A percentile compares a stretch with the other conserved stretches of the same genome.
phyloP scores from a whole-genome alignment of 148 eudicot species.

The Simmondsia chinensis region DNA sequence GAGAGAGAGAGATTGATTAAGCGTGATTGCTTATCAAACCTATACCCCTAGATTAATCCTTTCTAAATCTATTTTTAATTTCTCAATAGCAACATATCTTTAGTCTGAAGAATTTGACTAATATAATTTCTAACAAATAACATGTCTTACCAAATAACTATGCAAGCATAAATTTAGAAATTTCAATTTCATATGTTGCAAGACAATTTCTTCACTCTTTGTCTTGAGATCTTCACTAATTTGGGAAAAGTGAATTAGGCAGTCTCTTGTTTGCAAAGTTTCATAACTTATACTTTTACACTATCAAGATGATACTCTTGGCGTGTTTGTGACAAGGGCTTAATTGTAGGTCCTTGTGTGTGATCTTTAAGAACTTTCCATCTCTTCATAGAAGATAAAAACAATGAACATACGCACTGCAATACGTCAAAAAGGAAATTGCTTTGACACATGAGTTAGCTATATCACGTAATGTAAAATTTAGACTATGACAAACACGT shows the following conservation, averaged over 20 bases:
- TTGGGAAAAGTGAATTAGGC: slow-evolving; percentile 7
- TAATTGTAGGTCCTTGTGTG: slow-evolving; percentile 5
- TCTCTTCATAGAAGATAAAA: slow-evolving; percentile 20
- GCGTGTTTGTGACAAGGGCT: slow-evolving; percentile 12
- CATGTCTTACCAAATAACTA: slow-evolving; percentile 7
- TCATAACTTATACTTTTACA: slow-evolving; percentile 18
- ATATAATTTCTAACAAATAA: not conserved
- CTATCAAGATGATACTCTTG: slow-evolving; percentile 22
- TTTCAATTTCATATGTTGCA: slow-evolving; percentile 13
- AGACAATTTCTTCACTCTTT: slow-evolving; percentile 13
- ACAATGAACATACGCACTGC: slow-evolving; percentile 20
- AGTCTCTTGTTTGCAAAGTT: slow-evolving; percentile 9
- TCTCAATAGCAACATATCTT: slow-evolving; percentile 6
- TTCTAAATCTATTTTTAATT: slow-evolving; percentile 6
- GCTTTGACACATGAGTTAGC: slow-evolving; percentile 15
- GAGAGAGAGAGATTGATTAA: no score
- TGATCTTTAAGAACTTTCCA: slow-evolving; percentile 14
- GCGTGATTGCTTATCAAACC: no score
- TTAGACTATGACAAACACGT: slow-evolving; percentile 24
- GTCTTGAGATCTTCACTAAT: slow-evolving; percentile 4
- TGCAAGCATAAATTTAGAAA: slow-evolving; percentile 12
- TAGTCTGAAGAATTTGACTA: not conserved
- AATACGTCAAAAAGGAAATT: slow-evolving; percentile 11
- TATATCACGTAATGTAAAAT: slow-evolving; percentile 18
- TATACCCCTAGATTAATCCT: no score